phyloP scores from a whole-genome alignment of 257 asterid species.

The Handroanthus guayacan region DNA sequence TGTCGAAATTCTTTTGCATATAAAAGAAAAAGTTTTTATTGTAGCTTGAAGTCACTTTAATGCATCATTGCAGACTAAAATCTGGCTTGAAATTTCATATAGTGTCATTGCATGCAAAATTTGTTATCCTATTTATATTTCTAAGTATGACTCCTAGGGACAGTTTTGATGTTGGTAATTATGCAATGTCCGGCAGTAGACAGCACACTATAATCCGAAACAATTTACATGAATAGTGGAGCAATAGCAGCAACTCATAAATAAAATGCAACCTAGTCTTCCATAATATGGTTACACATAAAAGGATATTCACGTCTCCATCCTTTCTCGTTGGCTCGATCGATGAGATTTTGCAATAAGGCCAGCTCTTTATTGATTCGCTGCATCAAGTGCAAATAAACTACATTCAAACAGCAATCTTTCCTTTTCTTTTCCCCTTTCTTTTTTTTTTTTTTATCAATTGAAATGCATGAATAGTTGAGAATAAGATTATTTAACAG shows the following conservation, averaged over 20 bases:
- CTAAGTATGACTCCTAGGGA: background rate
- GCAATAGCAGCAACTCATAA: slow-evolving; percentile 23
- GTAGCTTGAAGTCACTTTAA: background rate
- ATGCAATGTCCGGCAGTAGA: slow-evolving; percentile 12
- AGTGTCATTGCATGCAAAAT: background rate
- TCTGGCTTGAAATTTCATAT: background rate
- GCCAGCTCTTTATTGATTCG: slow-evolving; percentile 71
- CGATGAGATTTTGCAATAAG: slow-evolving; percentile 52
- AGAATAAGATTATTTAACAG: background rate
- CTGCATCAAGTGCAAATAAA: slow-evolving; percentile 49
- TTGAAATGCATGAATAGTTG: slow-evolving; percentile 12
- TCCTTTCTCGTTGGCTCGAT: slow-evolving; percentile 85
- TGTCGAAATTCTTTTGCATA: background rate
- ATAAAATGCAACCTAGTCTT: slow-evolving; percentile 15
- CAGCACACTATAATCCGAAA: background rate
- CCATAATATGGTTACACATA: slow-evolving; percentile 28
- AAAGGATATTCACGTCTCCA: slow-evolving; percentile 91
- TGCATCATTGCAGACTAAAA: slow-evolving; percentile 8
- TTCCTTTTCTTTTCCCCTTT: too few relatives aligned
- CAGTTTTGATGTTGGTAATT: background rate
- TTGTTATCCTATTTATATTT: background rate
- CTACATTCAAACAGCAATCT: slow-evolving; percentile 28
- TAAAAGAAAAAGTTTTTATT: slow-evolving; percentile 4
- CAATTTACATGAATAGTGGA: background rate
- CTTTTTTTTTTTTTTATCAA: too few relatives aligned